A percentile compares a stretch with the other conserved stretches of the same genome.
Conservation (phyloP, 2,329 filamentous ascomycete species). For the Aspergillus sp. region DNA sequence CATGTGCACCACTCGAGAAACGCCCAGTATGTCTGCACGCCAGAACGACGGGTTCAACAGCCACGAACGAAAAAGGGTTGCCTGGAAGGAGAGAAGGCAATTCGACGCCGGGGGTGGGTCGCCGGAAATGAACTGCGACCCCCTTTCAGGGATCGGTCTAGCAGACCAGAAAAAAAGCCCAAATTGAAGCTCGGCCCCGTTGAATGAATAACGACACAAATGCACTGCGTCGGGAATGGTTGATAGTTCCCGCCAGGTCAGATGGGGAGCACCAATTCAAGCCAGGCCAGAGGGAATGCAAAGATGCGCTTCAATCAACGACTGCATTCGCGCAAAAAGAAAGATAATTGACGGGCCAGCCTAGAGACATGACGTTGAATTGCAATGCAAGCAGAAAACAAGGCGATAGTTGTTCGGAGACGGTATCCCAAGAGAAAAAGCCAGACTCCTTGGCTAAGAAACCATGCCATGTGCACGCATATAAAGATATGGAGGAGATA, state of each 20-base stretch:
- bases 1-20: slow-evolving; percentile 7
- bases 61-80: not conserved
- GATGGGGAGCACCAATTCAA: not conserved
- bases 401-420: slow-evolving; percentile 11
- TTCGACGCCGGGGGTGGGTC: not conserved
- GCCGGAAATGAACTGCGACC: slow-evolving; percentile 3
- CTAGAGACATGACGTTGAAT: slow-evolving; percentile 18
- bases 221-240: not conserved
- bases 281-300: slow-evolving; percentile 1
- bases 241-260: not conserved
- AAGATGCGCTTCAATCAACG: not conserved
- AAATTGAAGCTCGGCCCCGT: slow-evolving; percentile 2
- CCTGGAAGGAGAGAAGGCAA: not conserved
- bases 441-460: slow-evolving; percentile 8
- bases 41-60: not conserved
- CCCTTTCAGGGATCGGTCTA: slow-evolving; percentile 11
- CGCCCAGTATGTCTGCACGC: not conserved
- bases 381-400: slow-evolving; percentile 13
- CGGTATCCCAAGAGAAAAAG: slow-evolving; percentile 6
- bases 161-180: slow-evolving; percentile 11
- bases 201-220: slow-evolving; percentile 1
- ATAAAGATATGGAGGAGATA: not conserved
- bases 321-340: slow-evolving; percentile 11
- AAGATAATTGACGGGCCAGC: slow-evolving; percentile 4
- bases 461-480: slow-evolving; percentile 1